Conservation (phyloP, 768 basidiomycete genomes). For the Boletus fagicola region DNA sequence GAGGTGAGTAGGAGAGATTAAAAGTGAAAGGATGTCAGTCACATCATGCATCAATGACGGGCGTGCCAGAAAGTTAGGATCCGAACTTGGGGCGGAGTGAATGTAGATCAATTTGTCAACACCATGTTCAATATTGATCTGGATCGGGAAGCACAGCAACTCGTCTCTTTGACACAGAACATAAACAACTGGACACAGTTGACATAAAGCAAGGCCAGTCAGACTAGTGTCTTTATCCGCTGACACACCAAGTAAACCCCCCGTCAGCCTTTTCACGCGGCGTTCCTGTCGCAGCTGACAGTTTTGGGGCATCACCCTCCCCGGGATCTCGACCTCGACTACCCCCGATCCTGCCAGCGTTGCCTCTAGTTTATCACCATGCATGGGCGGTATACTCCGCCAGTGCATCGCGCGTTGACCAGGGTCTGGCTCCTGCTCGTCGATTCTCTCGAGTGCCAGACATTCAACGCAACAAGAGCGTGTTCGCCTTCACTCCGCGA, state of each 20-base stretch:
- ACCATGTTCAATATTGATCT: not conserved
- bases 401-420: conserved; percentile 7
- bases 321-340: not conserved
- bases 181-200: conserved; percentile 8
- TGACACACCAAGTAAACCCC: conserved; percentile 11
- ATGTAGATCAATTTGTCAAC: conserved; percentile 17
- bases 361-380: conserved; percentile 11
- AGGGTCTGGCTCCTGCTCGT: conserved; percentile 17
- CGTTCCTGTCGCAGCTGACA: conserved; percentile 28
- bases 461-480: conserved; percentile 15
- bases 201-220: conserved; percentile 28
- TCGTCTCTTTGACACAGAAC: not conserved
- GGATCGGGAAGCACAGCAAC: conserved; percentile 11
- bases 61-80: conserved; percentile 16
- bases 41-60: conserved; percentile 6
- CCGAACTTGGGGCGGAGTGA: conserved; percentile 5
- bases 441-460: conserved; percentile 11
- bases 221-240: conserved; percentile 9
- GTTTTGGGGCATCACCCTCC: conserved; percentile 31
- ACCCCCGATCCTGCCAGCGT: not conserved
- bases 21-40: conserved; percentile 3
- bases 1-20: conserved; percentile 9
- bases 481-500: conserved; percentile 19
- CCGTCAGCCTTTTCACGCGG: conserved; percentile 14
- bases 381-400: conserved; percentile 1